phyloP scores from a whole-genome alignment of 805 yeast genomes.

The Cyberlindnera sargentensis region DNA sequence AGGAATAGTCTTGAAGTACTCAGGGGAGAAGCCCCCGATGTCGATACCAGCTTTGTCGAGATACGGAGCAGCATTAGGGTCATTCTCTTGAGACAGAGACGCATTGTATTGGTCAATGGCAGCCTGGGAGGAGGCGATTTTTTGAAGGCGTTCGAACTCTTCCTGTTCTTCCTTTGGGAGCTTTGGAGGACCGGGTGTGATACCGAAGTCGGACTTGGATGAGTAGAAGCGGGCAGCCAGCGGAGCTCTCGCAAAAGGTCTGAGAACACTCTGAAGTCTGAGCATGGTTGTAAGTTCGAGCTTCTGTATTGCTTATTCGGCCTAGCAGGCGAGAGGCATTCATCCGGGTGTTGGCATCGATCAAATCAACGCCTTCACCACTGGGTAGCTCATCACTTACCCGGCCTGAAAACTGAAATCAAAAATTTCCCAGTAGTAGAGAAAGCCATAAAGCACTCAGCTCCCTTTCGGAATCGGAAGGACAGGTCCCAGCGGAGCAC shows the following conservation, averaged over 20 bases:
- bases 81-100: conserved; percentile 29
- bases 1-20: conserved; percentile 70
- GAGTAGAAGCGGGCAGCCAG: conserved; percentile 13
- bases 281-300: neutral
- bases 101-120: conserved; percentile 71
- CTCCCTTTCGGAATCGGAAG: too few species aligned
- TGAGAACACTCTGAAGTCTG: neutral
- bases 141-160: conserved; percentile 85
- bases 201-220: conserved; percentile 15
- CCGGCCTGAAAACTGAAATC: neutral
- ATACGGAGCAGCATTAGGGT: conserved; percentile 28
- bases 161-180: conserved; percentile 78
- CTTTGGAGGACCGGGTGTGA: conserved; percentile 50
- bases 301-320: too few species aligned
- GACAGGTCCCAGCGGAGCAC: neutral
- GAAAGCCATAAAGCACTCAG: too few species aligned
- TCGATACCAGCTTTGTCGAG: conserved; percentile 49
- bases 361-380: neutral
- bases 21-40: conserved; percentile 61
- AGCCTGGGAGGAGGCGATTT: conserved; percentile 69
- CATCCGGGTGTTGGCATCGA: too few species aligned
- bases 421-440: neutral
- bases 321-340: too few species aligned
- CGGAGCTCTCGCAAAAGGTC: neutral
- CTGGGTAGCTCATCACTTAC: neutral